Percentiles rank a stretch among this genome's conserved stretches.
Conservation (phyloP, 2,329 filamentous ascomycete genomes). For the Emergomyces orientalis region DNA sequence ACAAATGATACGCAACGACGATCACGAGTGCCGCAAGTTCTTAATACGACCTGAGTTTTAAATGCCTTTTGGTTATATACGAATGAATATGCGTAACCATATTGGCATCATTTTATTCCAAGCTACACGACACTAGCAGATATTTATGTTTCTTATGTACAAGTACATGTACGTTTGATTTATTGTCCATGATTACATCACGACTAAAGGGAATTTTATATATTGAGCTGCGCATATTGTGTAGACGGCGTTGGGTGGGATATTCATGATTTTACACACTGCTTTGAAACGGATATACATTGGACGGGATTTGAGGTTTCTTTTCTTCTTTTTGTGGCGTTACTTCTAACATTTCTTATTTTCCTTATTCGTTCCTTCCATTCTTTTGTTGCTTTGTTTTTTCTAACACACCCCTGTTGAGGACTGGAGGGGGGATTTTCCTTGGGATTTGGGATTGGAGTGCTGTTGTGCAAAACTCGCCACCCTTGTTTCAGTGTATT, state of each 20-base stretch:
- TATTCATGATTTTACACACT: neutral
- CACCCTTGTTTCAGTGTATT: neutral
- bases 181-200: neutral
- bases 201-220: neutral
- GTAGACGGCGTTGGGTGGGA: neutral
- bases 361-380: neutral
- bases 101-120: neutral
- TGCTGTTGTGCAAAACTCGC: neutral
- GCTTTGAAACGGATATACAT: neutral
- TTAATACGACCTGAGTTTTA: constrained; percentile 8
- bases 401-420: neutral
- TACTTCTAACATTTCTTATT: neutral
- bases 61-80: neutral
- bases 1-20: constrained; percentile 30
- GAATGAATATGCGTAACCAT: neutral
- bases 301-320: neutral
- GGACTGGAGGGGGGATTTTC: neutral
- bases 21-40: constrained; percentile 33
- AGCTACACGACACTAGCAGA: neutral
- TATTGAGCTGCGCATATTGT: neutral
- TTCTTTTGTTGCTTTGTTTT: neutral
- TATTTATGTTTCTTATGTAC: neutral
- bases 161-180: no score
- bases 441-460: neutral
- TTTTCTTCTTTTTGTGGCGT: neutral